Evolutionary conservation across 352 stramenopile species (phyloP).

Genomic region (Phytopythium ostracodes): DNA sequence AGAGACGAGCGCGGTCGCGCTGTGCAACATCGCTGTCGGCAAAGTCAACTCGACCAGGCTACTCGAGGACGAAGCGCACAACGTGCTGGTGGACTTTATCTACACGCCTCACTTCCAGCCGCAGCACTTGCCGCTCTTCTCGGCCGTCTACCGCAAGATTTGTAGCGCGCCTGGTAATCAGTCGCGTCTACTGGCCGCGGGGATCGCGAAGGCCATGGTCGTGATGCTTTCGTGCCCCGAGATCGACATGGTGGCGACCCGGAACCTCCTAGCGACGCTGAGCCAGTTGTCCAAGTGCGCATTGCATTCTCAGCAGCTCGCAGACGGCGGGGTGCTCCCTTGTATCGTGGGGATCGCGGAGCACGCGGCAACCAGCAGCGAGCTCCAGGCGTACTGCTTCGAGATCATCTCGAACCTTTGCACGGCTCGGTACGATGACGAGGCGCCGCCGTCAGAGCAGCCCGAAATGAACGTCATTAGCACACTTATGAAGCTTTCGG

Average conservation of each 20-base stretch:
- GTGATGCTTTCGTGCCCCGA: conserved; percentile 32
- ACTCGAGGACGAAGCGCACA: conserved; percentile 41
- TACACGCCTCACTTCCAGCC: conserved; percentile 30
- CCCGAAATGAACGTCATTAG: conserved; percentile 68
- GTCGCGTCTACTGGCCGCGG: conserved; percentile 30
- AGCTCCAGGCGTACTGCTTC: conserved; percentile 56
- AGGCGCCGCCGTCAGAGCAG: conserved; percentile 14
- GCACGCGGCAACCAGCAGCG: conserved; percentile 9
- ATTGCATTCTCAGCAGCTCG: conserved; percentile 31
- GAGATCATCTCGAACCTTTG: conserved; percentile 74
- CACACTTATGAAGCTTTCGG: conserved; percentile 66
- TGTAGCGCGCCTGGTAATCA: conserved; percentile 67
- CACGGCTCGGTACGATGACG: conserved; percentile 49
- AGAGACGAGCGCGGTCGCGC: conserved; percentile 47
- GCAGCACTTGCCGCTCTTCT: conserved; percentile 37
- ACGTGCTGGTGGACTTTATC: conserved; percentile 58
- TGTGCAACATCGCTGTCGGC: conserved; percentile 60
- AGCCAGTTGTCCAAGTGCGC: conserved; percentile 44
- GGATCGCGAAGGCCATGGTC: conserved; percentile 42
- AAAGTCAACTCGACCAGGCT: conserved; percentile 65
- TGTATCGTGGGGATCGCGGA: conserved; percentile 52
- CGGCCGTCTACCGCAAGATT: conserved; percentile 54
- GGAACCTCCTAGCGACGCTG: conserved; percentile 53
- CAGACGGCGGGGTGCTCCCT: conserved; percentile 49
- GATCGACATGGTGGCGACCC: conserved; percentile 21